Conservation (phyloP, 495 filamentous ascomycete species). For the Talaromyces stipitatus region DNA sequence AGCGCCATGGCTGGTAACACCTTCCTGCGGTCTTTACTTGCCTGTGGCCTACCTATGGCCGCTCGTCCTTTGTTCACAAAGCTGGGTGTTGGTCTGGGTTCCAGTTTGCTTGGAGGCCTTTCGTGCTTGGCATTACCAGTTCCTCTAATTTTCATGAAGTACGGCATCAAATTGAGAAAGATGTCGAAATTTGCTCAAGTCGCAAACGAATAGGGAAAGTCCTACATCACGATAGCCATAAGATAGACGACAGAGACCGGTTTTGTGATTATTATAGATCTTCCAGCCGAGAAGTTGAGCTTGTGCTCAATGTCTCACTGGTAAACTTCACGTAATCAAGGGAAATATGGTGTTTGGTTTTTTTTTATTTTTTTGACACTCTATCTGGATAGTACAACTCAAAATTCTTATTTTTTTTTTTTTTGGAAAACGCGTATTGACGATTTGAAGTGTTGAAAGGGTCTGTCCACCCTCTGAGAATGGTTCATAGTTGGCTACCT, state of each 20-base stretch:
- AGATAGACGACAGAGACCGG: neutral
- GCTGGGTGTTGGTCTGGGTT: conserved; percentile 15
- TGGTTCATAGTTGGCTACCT: no score
- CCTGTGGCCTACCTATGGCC: conserved; percentile 13
- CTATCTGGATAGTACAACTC: neutral
- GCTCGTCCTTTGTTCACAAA: conserved; percentile 15
- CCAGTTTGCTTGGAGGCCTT: conserved; percentile 14
- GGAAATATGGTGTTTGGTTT: neutral
- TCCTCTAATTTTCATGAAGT: conserved; percentile 11
- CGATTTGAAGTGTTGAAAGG: no score
- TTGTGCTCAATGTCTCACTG: no score
- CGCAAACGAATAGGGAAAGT: neutral
- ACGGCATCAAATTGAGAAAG: conserved; percentile 10
- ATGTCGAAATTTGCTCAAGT: conserved; percentile 9
- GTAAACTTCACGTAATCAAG: neutral
- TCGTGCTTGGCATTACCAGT: conserved; percentile 12
- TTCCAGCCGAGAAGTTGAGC: no score
- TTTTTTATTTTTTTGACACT: neutral
- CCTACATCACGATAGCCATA: neutral
- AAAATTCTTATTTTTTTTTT: neutral
- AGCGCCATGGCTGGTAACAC: conserved; percentile 21
- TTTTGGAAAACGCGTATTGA: no score
- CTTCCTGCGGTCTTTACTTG: conserved; percentile 14
- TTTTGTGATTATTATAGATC: neutral
- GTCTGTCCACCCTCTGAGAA: no score